phyloP scores from a whole-genome alignment of 2,329 filamentous ascomycete species.

The Eutypella sp. region DNA sequence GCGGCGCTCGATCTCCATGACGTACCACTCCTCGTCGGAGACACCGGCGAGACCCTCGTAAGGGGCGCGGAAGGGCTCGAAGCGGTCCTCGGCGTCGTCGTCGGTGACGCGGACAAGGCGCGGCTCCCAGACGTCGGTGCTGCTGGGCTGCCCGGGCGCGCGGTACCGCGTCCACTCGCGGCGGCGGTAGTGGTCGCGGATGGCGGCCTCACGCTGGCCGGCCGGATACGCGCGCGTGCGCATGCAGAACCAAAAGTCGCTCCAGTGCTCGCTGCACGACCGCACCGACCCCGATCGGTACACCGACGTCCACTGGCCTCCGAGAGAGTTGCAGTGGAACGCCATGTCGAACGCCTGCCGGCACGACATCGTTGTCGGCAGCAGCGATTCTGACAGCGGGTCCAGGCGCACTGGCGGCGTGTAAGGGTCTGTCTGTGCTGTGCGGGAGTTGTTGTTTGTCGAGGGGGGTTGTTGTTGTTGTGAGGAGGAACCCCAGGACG shows the following conservation, averaged over 20 bases:
- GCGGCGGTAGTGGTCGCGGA: conserved; percentile 63
- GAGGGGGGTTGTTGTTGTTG: conserved; percentile 7
- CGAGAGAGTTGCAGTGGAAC: conserved; percentile 89
- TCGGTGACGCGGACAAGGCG: conserved; percentile 62
- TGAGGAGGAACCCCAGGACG: conserved; percentile 25
- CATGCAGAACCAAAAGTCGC: conserved; percentile 98
- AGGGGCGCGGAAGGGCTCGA: conserved; percentile 38
- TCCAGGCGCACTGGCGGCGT: conserved; percentile 23
- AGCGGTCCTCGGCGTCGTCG: conserved; percentile 36
- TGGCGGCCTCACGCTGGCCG: conserved; percentile 53
- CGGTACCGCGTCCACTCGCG: conserved; percentile 63
- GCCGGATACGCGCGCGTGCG: conserved; percentile 62
- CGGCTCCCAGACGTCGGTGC: conserved; percentile 85
- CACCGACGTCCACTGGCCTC: conserved; percentile 85
- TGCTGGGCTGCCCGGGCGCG: conserved; percentile 59
- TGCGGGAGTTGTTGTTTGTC: conserved; percentile 13
- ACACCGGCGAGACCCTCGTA: conserved; percentile 30
- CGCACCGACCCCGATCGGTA: conserved; percentile 80
- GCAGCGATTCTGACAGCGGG: conserved; percentile 61
- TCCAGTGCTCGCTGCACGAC: conserved; percentile 79
- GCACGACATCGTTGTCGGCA: conserved; percentile 83
- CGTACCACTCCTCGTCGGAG: conserved; percentile 39
- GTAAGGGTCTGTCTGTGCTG: conserved; percentile 17
- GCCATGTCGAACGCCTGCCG: conserved; percentile 85
- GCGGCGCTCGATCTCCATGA: conserved; percentile 28